Conservation (phyloP, 2,329 filamentous ascomycete species). For the Lachnellula subtilissima region DNA sequence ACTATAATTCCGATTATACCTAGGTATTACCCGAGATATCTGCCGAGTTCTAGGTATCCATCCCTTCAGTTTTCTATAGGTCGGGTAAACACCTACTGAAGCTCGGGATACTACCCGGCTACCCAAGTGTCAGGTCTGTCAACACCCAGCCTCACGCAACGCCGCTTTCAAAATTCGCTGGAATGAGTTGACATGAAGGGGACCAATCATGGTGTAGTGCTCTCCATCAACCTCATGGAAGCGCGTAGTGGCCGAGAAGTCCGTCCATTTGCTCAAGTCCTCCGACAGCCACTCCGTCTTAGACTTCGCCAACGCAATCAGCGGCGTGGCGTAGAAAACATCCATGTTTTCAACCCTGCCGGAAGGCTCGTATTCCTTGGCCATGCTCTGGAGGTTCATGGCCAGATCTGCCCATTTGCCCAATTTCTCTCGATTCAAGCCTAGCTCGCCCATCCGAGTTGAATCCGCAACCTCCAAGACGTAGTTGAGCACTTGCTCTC, state of each 20-base stretch:
- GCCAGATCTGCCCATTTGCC: slow-evolving; percentile 1
- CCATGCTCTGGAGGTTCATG: slow-evolving; percentile 1
- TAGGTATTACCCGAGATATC: too few relatives aligned
- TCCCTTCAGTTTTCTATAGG: too few relatives aligned
- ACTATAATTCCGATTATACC: too few relatives aligned
- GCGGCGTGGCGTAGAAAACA: slow-evolving; percentile 1
- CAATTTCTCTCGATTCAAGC: neutral
- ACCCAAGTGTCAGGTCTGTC: too few relatives aligned
- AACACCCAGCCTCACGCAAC: too few relatives aligned
- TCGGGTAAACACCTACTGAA: too few relatives aligned
- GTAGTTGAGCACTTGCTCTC: neutral
- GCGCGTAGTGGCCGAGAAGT: neutral
- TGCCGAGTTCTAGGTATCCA: too few relatives aligned
- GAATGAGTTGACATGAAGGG: slow-evolving; percentile 1
- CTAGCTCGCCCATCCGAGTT: neutral
- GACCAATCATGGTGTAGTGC: slow-evolving; percentile 10
- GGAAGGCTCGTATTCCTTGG: slow-evolving; percentile 2
- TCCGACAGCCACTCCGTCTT: neutral
- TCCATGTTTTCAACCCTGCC: neutral
- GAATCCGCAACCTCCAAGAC: neutral
- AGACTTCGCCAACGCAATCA: neutral
- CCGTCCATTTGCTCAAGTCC: slow-evolving; percentile 1
- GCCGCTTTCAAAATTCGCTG: neutral
- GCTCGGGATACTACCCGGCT: too few relatives aligned
- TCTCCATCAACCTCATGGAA: slow-evolving; percentile 4